Evolutionary conservation across 306 rosid genomes (phyloP).

Genomic region (Chamaecrista fasciculata): DNA sequence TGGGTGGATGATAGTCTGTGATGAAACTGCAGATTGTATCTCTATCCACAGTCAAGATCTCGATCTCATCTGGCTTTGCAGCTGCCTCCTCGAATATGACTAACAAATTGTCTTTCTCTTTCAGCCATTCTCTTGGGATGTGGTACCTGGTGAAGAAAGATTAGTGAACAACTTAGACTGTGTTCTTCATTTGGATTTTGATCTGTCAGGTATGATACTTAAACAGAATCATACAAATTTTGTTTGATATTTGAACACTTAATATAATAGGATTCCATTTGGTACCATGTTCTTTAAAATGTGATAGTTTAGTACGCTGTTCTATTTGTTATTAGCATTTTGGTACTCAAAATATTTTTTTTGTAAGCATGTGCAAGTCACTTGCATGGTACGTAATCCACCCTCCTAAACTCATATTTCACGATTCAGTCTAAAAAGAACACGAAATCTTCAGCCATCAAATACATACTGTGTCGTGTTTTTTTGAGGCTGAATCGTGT

Average conservation of each 20-base stretch:
- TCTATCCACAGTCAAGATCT: constrained; percentile 50
- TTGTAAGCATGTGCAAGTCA: too few species aligned
- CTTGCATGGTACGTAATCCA: too few species aligned
- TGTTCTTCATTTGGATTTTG: neutral
- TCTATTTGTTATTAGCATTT: too few species aligned
- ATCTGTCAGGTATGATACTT: neutral
- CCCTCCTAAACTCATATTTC: too few species aligned
- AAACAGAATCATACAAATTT: neutral
- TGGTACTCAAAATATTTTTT: too few species aligned
- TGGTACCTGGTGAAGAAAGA: constrained; percentile 57
- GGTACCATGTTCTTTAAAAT: too few species aligned
- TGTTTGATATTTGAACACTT: neutral
- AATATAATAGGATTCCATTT: too few species aligned
- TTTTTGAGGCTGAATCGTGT: too few species aligned
- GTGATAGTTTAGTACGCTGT: too few species aligned
- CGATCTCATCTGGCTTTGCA: constrained; percentile 41
- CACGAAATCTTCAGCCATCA: too few species aligned
- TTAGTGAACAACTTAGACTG: neutral
- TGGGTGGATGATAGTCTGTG: constrained; percentile 57
- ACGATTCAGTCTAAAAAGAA: too few species aligned
- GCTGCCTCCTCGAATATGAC: constrained; percentile 73
- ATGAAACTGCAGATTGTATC: constrained; percentile 71
- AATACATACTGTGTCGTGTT: too few species aligned
- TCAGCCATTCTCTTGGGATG: constrained; percentile 69
- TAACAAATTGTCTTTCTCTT: constrained; percentile 50